phyloP scores from a whole-genome alignment of 2,329 filamentous ascomycete species.

The Hirsutella thompsonii region DNA sequence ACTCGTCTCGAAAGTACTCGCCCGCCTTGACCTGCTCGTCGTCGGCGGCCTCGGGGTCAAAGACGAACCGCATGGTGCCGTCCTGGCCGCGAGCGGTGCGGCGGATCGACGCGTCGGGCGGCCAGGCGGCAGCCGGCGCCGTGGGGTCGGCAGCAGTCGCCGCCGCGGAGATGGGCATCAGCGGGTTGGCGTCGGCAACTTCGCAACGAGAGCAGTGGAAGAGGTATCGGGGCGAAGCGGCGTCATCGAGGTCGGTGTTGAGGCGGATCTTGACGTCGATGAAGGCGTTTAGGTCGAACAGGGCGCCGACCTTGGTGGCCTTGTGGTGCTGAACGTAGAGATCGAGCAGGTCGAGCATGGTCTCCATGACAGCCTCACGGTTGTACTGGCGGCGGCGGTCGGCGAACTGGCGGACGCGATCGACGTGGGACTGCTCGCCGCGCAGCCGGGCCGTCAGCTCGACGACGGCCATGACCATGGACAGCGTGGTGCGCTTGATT shows the following conservation, averaged over 20 bases:
- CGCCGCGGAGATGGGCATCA: conserved; percentile 13
- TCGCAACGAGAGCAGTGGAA: conserved; percentile 43
- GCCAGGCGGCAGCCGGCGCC: conserved; percentile 13
- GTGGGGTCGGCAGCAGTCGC: conserved; percentile 24
- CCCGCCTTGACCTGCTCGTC: conserved; percentile 57
- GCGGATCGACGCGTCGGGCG: conserved; percentile 18
- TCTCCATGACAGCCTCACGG: conserved; percentile 50
- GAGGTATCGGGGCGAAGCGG: conserved; percentile 49
- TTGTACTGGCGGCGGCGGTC: conserved; percentile 32
- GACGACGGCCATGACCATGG: conserved; percentile 69
- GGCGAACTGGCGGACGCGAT: conserved; percentile 35
- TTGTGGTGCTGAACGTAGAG: conserved; percentile 78
- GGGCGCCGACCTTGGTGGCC: conserved; percentile 59
- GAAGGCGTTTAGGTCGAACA: conserved; percentile 64
- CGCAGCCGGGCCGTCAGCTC: conserved; percentile 67
- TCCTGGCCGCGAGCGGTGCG: conserved; percentile 35
- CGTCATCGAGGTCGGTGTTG: conserved; percentile 64
- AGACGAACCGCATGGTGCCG: conserved; percentile 79
- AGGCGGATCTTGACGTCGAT: conserved; percentile 77
- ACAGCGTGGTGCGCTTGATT: conserved; percentile 77
- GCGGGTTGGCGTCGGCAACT: conserved; percentile 20
- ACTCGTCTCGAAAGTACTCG: conserved; percentile 59
- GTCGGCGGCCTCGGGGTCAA: conserved; percentile 64
- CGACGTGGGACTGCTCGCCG: conserved; percentile 38
- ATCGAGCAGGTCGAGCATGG: conserved; percentile 79